Conservation (phyloP, 805 yeast species). For the Nakazawaea populi region DNA sequence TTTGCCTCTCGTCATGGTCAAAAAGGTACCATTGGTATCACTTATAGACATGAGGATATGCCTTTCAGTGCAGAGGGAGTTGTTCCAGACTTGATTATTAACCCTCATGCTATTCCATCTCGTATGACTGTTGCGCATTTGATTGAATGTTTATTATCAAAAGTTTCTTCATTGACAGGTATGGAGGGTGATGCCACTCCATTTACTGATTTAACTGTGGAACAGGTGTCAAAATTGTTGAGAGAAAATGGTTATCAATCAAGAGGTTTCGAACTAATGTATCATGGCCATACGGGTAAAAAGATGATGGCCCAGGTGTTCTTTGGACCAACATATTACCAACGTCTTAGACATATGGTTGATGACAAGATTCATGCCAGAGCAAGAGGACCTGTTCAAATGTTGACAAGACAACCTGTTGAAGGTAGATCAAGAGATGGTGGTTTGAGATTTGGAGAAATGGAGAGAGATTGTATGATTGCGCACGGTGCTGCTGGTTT, state of each 20-base stretch:
- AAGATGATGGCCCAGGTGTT: conserved; percentile 96
- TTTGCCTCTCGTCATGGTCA: conserved; percentile 99
- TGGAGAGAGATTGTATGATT: conserved; percentile 99
- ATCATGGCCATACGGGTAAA: conserved; percentile 98
- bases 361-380: conserved; percentile 99
- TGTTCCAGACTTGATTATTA: conserved; percentile 95
- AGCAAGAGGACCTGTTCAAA: conserved; percentile 98
- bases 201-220: conserved; percentile 96
- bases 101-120: conserved; percentile 99
- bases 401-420: conserved; percentile 95
- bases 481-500: conserved; percentile 99
- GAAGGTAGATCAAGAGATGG: conserved; percentile 99
- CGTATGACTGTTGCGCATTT: conserved; percentile 99
- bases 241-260: conserved; percentile 97
- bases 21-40: conserved; percentile 99
- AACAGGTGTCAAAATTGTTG: conserved; percentile 85
- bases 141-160: conserved; percentile 94
- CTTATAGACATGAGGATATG: conserved; percentile 98
- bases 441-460: conserved; percentile 98
- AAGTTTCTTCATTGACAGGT: conserved; percentile 92
- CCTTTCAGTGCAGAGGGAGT: conserved; percentile 94
- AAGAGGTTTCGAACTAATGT: conserved; percentile 98
- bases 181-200: conserved; percentile 99
- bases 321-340: conserved; percentile 99
- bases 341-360: conserved; percentile 98